These are phyloP conservation scores for Calcarisporium arbuscula DNA, from an alignment of 2,329 filamentous ascomycete species.

Conservation along the genomic window DNA sequence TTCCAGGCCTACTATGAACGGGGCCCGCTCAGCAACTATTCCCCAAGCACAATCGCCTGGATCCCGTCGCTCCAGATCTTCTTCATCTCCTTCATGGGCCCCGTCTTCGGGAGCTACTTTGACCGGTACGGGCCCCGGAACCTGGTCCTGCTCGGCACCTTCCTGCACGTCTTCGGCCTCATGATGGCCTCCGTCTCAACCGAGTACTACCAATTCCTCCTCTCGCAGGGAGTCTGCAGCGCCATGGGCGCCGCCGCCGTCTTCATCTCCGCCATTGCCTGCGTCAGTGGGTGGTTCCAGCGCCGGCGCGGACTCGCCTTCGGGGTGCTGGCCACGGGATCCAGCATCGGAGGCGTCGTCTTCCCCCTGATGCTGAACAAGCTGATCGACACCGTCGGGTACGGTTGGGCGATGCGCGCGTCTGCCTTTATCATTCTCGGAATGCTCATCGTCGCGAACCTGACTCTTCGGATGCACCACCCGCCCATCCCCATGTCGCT, in stretches of 20 bases:
- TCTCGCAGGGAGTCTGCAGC: constrained; percentile 24
- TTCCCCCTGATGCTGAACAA: constrained; percentile 26
- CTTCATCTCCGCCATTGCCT: constrained; percentile 16
- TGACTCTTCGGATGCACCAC: too few relatives aligned
- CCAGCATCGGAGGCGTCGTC: constrained; percentile 25
- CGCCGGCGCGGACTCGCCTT: constrained; percentile 17
- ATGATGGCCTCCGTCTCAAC: constrained; percentile 51
- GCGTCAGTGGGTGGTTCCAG: constrained; percentile 19
- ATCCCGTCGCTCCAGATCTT: constrained; percentile 50
- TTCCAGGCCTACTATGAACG: constrained; percentile 53
- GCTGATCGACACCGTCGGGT: constrained; percentile 21
- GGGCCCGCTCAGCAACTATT: constrained; percentile 37
- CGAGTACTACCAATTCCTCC: constrained; percentile 27
- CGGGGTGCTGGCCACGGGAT: constrained; percentile 20
- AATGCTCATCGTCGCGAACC: too few relatives aligned
- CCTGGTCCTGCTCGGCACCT: constrained; percentile 41
- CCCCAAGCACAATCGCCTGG: constrained; percentile 50
- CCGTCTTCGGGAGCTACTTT: constrained; percentile 52
- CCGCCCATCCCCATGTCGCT: too few relatives aligned
- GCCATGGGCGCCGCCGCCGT: constrained; percentile 22
- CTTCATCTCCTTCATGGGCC: constrained; percentile 47
- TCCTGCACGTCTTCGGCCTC: constrained; percentile 49
- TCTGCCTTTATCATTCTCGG: constrained; percentile 24
- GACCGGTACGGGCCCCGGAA: constrained; percentile 54
- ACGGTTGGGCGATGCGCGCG: constrained; percentile 24